Evolutionary conservation across 805 yeast genomes (phyloP).

Genomic region (Zygoascus flipseniorum): DNA sequence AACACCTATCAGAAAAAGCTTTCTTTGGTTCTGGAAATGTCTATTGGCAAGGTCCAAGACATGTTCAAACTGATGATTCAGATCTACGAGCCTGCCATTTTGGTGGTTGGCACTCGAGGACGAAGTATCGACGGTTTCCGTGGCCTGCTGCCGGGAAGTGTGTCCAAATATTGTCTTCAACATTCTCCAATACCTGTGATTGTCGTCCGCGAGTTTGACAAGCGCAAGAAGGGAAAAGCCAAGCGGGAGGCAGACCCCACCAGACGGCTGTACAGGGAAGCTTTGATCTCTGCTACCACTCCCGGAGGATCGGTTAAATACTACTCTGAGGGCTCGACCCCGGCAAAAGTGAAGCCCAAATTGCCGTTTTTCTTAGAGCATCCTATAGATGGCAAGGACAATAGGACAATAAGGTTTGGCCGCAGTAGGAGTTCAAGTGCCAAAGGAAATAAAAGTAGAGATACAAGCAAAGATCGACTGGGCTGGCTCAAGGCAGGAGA

Average conservation of each 20-base stretch:
- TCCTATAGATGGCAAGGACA: background rate
- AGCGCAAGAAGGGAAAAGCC: constrained; percentile 25
- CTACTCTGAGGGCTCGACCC: constrained; percentile 13
- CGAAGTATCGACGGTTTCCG: constrained; percentile 34
- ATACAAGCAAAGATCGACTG: background rate
- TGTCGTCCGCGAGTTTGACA: constrained; percentile 35
- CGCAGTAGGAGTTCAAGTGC: background rate
- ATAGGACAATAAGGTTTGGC: background rate
- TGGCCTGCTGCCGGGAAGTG: constrained; percentile 36
- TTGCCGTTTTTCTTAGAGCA: constrained; percentile 9
- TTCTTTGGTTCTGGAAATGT: constrained; percentile 36
- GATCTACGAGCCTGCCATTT: constrained; percentile 38
- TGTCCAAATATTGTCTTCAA: constrained; percentile 42
- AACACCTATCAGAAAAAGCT: constrained; percentile 31
- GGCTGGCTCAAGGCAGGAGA: background rate
- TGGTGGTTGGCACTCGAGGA: constrained; percentile 40
- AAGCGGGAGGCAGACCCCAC: constrained; percentile 28
- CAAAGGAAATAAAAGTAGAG: background rate
- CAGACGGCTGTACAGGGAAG: constrained; percentile 14
- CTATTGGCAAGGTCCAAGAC: constrained; percentile 37
- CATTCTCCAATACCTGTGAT: constrained; percentile 39
- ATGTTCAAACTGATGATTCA: constrained; percentile 34
- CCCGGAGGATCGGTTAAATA: constrained; percentile 1
- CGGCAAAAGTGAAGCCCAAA: constrained; percentile 7
- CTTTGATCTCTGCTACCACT: background rate